Base-by-base conservation (phyloP, 2,329 filamentous ascomycete genomes). In the Hypoxylon sp. region DNA sequence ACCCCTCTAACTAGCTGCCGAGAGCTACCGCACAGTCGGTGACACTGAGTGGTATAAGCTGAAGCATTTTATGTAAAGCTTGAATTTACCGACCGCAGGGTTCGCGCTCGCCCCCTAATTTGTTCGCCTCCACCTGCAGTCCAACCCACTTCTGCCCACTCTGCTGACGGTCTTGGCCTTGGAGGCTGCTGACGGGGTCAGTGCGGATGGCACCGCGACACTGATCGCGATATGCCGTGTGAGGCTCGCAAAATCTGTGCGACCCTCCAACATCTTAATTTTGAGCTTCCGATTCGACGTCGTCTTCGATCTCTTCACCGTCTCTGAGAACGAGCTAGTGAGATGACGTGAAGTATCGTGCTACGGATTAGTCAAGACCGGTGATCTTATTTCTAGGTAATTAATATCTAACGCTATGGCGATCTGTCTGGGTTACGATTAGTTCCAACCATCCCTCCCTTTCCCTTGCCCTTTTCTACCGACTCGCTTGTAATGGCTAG, bases 401-500 rank as follows among this genome's bases (percentile, higher is more conserved):
- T 46, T 46, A 48, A 45, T 49, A 18, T 33, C 32, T 22, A n/a
- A 38, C 54, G 50, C 50, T 38, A 67, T 69, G 67, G 64, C 63
- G 56, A 48, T 62, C 40, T 42, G 42, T 55, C 45, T 52, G 40
- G 38, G 32, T 55, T 66, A 63, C 30, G 36, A 24, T 30, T 52
- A 46, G 8, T 28, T 18, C 33, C 24, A 32, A n/a, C 26, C 26
- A 33, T 5, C 1, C 30, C 12, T 28, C 16, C 33, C 24, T 16
- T 44, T n/a, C 32, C 24, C 14, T 33, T 33, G n/a, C n/a, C 11
- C 5, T 12, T 22, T 18, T 20, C n/a, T 22, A 16, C 44, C 40
- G 48, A 45, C 42, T 42, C 20, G 42, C 53, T 45, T 60, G 63
- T 62, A 56, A 75, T 74, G 73, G 73, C 72, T 28, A 74, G 74